Conservation (phyloP, 306 rosid species). For the Crataegus laevigata region DNA sequence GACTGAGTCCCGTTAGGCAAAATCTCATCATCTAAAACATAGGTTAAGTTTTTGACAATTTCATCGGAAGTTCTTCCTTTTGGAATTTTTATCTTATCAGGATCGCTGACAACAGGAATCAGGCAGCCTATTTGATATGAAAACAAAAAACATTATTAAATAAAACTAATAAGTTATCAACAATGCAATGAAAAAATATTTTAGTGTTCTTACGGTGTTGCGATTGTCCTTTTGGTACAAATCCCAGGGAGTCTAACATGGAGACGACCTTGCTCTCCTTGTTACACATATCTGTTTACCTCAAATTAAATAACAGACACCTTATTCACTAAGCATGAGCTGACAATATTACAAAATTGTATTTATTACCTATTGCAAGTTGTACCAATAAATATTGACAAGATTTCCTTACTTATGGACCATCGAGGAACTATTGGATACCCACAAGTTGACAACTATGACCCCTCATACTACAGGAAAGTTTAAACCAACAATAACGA, state of each 20-base stretch:
- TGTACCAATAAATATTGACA: not conserved
- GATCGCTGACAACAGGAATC: conserved; percentile 63
- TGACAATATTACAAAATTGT: not conserved
- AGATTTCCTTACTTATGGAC: not conserved
- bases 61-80: conserved; percentile 53
- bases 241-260: conserved; percentile 62
- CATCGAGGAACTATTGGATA: not conserved
- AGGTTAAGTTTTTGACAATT: conserved; percentile 49
- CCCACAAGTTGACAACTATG: not conserved
- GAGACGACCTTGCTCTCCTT: conserved; percentile 74
- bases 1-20: conserved; percentile 29
- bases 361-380: not conserved
- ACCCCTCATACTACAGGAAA: not conserved
- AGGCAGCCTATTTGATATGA: conserved; percentile 55
- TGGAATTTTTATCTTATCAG: conserved; percentile 65
- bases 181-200: conserved; percentile 6
- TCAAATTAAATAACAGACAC: not conserved
- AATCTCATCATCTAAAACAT: conserved; percentile 44
- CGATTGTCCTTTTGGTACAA: conserved; percentile 48
- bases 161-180: conserved; percentile 3
- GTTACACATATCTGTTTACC: conserved; percentile 42
- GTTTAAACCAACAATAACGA: not conserved
- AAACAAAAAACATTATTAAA: conserved; percentile 15
- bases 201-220: conserved; percentile 69
- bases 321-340: not conserved